Base-by-base conservation (phyloP, 2,329 filamentous ascomycete genomes). In the Scedosporium boydii region DNA sequence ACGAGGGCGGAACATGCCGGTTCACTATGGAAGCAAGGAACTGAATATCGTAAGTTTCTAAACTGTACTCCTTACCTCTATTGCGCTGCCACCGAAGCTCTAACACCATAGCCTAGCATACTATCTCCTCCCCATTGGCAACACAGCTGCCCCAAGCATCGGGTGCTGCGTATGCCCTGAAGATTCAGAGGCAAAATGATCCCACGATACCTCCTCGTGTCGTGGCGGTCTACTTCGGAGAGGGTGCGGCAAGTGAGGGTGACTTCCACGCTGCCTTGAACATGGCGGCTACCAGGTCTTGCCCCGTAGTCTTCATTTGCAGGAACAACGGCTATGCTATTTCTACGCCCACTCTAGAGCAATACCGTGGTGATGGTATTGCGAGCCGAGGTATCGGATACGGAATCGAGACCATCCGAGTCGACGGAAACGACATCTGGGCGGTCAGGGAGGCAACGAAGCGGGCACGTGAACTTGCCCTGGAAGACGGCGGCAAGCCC, bases 401-500 rank as follows among this genome's bases (percentile, higher is more conserved):
- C 71, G 92, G 92, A n/a, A 96, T 96, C 67, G 91, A 96, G 68
- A 96, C 92, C 0, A 89, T 96, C 65, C 85, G 93, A 29, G 89
- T 96, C 0, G 93, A 97, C 70, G 93, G 93, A n/a, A 96, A 96
- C 71, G 92, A 96, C 69, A 89, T 96, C 67, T 93, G 93, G 76
- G 92, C 93, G 0, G 91, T 96, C 0, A 82, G 90, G 48, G 89
- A 92, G 74, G 91, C 86, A 0, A 95, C 90, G 26, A 85, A 85
- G 70, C 83, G 84, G 72, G 95, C 95, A 0, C 84, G 93, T 1
- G 81, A 84, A 58, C 84, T 93, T 70, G 93, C 93, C 0, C 81
- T 98, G 3, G 79, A 88, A 62, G 86, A 90, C 53, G 91, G 90
- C n/a, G 90, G 91, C 3, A 86, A 84, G 65, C 92, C 91, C 0